phyloP scores from a whole-genome alignment of 805 yeast species.

The Metschnikowia bowlesiae region DNA sequence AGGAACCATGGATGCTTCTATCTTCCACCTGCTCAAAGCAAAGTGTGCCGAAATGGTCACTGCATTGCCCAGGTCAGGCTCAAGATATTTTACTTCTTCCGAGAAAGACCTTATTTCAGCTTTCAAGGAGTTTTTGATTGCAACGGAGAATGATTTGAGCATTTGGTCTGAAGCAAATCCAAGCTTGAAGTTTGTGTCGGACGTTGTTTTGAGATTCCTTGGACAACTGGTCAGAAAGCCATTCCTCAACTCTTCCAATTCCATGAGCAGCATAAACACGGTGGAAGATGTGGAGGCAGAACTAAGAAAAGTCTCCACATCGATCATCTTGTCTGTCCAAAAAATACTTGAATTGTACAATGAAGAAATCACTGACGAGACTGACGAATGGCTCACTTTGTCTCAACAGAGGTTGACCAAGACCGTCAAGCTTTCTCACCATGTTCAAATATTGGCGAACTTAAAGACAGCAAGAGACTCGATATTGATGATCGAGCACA shows the following conservation, averaged over 20 bases:
- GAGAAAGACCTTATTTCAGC: conserved; percentile 18
- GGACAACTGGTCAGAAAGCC: conserved; percentile 14
- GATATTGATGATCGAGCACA: conserved; percentile 35
- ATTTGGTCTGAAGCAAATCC: conserved; percentile 32
- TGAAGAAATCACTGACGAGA: conserved; percentile 36
- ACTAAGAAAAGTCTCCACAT: conserved; percentile 50
- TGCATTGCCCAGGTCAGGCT: conserved; percentile 3
- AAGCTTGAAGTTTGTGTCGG: conserved; percentile 43
- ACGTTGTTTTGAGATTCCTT: conserved; percentile 48
- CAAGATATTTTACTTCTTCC: conserved; percentile 11
- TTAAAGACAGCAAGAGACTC: conserved; percentile 31
- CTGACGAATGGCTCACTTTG: conserved; percentile 62
- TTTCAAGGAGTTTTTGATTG: conserved; percentile 18
- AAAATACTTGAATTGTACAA: conserved; percentile 40
- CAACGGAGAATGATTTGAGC: conserved; percentile 24
- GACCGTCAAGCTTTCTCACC: conserved; percentile 42
- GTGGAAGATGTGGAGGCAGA: conserved; percentile 41
- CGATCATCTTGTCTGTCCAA: conserved; percentile 67
- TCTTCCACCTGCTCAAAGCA: conserved; percentile 9
- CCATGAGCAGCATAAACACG: conserved; percentile 15
- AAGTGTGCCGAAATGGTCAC: background rate
- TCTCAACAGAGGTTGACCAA: conserved; percentile 44
- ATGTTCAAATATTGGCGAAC: conserved; percentile 30
- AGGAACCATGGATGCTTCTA: background rate
- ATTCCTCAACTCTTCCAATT: conserved; percentile 23